A percentile compares a stretch with the other conserved stretches of the same genome.
Evolutionary conservation across 352 stramenopile genomes (phyloP).

Genomic region (Phytophthora pisi): DNA sequence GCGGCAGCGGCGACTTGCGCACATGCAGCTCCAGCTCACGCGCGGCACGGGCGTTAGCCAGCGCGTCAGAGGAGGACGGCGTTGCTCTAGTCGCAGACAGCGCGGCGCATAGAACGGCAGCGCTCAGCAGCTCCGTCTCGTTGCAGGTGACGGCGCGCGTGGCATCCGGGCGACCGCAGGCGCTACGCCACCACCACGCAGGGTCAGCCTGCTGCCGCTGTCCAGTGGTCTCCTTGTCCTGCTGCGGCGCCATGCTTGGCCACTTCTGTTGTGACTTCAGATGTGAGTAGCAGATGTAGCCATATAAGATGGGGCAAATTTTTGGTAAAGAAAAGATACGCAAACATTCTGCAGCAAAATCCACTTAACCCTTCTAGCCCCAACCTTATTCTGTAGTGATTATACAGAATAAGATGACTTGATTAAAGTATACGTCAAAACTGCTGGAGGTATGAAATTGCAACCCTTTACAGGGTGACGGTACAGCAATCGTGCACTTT

Average conservation of each 20-base stretch:
- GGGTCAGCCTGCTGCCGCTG: slow-evolving; percentile 6
- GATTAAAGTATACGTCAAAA: too few species aligned
- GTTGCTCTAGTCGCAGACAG: slow-evolving; percentile 41
- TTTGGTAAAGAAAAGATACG: too few species aligned
- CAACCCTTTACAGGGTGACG: too few species aligned
- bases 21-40: slow-evolving; percentile 59
- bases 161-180: slow-evolving; percentile 3
- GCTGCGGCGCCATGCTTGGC: slow-evolving; percentile 18
- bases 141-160: slow-evolving; percentile 34
- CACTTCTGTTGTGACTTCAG: slow-evolving; percentile 3
- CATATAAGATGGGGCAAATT: too few species aligned
- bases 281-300: too few species aligned
- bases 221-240: slow-evolving; percentile 1
- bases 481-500: too few species aligned
- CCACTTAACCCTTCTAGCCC: too few species aligned
- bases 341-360: too few species aligned
- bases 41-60: slow-evolving; percentile 25
- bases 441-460: too few species aligned
- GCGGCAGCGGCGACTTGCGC: slow-evolving; percentile 65
- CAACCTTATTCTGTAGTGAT: slow-evolving; percentile 15
- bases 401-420: background rate
- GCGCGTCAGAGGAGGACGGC: slow-evolving; percentile 10
- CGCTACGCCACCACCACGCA: slow-evolving; percentile 42
- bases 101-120: slow-evolving; percentile 72
- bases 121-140: slow-evolving; percentile 71